phyloP scores from a whole-genome alignment of 306 rosid genomes.

The Casuarina cunninghamiana region DNA sequence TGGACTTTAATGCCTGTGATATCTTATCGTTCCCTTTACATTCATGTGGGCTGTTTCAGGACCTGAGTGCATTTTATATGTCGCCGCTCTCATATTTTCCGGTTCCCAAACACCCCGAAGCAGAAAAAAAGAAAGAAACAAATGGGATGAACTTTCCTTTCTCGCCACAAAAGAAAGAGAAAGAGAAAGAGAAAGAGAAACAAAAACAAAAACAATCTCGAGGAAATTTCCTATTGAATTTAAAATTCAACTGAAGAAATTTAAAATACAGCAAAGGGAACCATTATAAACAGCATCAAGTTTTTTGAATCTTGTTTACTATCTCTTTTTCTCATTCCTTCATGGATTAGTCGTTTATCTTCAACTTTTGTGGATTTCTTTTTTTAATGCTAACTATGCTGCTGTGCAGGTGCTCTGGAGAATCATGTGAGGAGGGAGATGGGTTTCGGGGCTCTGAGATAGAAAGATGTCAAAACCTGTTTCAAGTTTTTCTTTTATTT shows the following conservation, averaged over 20 bases:
- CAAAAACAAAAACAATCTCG: slow-evolving; percentile 2
- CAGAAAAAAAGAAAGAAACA: slow-evolving; percentile 14
- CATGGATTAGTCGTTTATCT: slow-evolving; percentile 5
- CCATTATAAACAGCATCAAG: background rate
- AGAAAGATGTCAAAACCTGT: slow-evolving; percentile 42
- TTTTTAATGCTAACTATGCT: slow-evolving; percentile 42
- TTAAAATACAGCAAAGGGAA: background rate
- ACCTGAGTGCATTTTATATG: slow-evolving; percentile 12
- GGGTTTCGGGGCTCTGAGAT: slow-evolving; percentile 58
- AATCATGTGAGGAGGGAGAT: slow-evolving; percentile 71
- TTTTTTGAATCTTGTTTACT: slow-evolving; percentile 21
- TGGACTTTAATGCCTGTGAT: slow-evolving; percentile 18
- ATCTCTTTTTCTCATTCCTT: slow-evolving; percentile 9
- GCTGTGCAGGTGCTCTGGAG: slow-evolving; percentile 66
- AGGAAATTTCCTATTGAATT: slow-evolving; percentile 32
- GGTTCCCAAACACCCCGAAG: background rate
- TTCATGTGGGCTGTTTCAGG: slow-evolving; percentile 20
- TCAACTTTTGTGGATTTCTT: slow-evolving; percentile 14
- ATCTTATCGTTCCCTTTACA: slow-evolving; percentile 15
- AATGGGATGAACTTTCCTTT: slow-evolving; percentile 30
- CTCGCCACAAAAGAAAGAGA: background rate
- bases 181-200: background rate
- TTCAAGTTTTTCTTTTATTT: slow-evolving; percentile 47
- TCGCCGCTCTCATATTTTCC: slow-evolving; percentile 13
- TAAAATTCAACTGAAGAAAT: background rate